Evolutionary conservation across 2,329 filamentous ascomycete species (phyloP).

Genomic region (Esteya vermicola): DNA sequence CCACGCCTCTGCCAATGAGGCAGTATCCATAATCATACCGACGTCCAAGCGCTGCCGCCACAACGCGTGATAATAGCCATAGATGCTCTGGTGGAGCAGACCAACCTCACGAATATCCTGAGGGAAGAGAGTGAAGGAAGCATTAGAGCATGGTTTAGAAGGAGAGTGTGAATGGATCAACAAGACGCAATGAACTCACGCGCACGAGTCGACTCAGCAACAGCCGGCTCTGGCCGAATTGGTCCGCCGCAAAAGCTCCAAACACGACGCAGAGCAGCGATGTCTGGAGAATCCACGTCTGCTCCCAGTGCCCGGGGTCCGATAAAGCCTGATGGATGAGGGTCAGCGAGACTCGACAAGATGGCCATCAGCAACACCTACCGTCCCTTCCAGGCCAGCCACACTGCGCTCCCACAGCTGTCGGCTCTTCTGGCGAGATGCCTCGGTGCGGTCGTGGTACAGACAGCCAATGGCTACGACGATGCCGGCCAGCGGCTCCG

Average conservation of each 20-base stretch:
- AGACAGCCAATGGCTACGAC: slow-evolving; percentile 3
- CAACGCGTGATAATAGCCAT: slow-evolving; percentile 1
- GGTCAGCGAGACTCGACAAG: not conserved
- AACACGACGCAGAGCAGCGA: slow-evolving; percentile 4
- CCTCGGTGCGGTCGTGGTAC: slow-evolving; percentile 1
- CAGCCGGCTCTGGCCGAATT: slow-evolving; percentile 1
- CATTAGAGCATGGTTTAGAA: not conserved
- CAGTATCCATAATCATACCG: not conserved
- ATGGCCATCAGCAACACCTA: not conserved
- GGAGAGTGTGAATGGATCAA: no score
- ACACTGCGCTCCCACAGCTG: slow-evolving; percentile 1
- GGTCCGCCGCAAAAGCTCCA: slow-evolving; percentile 2
- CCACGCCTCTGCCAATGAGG: slow-evolving; percentile 1
- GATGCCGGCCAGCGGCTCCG: slow-evolving; percentile 1
- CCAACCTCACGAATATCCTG: slow-evolving; percentile 2
- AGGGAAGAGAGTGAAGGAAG: no score
- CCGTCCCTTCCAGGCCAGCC: not conserved
- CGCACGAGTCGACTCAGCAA: slow-evolving; percentile 2
- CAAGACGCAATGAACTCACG: not conserved
- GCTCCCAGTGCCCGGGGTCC: slow-evolving; percentile 3
- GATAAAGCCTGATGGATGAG: not conserved
- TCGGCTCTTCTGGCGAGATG: slow-evolving; percentile 1
- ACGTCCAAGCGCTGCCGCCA: slow-evolving; percentile 3
- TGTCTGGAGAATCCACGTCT: slow-evolving; percentile 4
- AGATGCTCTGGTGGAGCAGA: slow-evolving; percentile 3